Evolutionary conservation across 1,139 yeast genomes (phyloP), one percentile per base, ranked within the genome.

Genomic region (Trichomonascaceae sp.): DNA sequence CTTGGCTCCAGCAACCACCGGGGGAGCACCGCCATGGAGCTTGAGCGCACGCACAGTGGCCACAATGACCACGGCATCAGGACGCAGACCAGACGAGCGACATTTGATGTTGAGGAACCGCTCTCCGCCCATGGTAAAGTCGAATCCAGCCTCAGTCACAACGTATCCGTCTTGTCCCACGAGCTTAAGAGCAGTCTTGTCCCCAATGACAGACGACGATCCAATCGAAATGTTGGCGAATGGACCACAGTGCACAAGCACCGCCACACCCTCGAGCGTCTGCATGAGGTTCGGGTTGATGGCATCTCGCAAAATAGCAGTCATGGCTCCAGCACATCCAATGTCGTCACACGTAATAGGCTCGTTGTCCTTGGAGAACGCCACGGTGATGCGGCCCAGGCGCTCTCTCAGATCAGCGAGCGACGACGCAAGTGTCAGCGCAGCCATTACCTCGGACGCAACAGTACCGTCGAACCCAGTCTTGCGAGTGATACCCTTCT

Each of bases 111-210:
- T 87, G 61, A 87, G 73, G 65, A 89, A 89, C 58, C 97, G 73
- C 65, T 89, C 98, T 56, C 97, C 97, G 56, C 98, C 98, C 96
- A 89, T 89, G 36, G 97, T 89, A 69, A 89, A 87, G 60, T 89
- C 98, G 65, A 89, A 89, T 41, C 97, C 98, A 26, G 97, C 97
- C 60, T 87, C 97, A 33, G 97, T 87, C 38, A 87, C 87, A 40
- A 87, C 97, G 54, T 76, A 87, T 46, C 97, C 97, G 43, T 68
- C 70, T 27, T 74, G 77, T 58, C 95, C 94, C 29, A 92, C 87
- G 47, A 89, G 71, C 63, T 89, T 87, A 56, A 89, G 71, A 4
- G 96, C 97, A 70, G 89, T 76, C 60, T 81, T 81, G 61, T 89
- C 98, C 44, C 98, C 97, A 42, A 89, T 66, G 31, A 89, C 85